Evolutionary conservation across 441 rosid genomes (phyloP), one percentile per base, ranked within the genome.

Genomic region (Croton setiger): DNA sequence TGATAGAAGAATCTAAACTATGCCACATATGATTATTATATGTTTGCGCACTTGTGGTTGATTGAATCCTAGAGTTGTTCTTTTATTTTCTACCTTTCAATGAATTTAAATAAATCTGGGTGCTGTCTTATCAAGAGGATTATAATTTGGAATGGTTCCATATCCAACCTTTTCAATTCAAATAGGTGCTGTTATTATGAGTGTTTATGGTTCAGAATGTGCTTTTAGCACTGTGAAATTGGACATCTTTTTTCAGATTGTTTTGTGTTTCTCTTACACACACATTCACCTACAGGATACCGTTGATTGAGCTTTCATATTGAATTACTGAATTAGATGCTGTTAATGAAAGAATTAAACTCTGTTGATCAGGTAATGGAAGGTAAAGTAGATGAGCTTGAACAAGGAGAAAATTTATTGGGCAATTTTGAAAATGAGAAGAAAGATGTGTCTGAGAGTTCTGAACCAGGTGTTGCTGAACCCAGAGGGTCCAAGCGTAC

Each of bases 401-500:
- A 75, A 73, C 67, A 64, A 72, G 79, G 66, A 54, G 81, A 81
- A 66, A 49, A 70, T 70, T 14, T 69, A 45, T 63, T 47, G 43
- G 68, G 74, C 45, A 66, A 63, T 53, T 62, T 71, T 60, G 75
- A 78, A 68, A 67, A 53, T 74, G 64, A 35, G 66, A 80, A 76
- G 79, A 76, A 60, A 75, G 82, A 82, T 76, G 37, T 67, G 66
- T 68, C 60, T 54, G 80, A 83, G 62, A 53, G 66, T 54, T 80
- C 75, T 56, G 84, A 83, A 59, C 67, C 74, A 74, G 83, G 76
- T 69, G 65, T 49, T 49, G 63, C 45, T 64, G 83, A 81, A 74
- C 48, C 72, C 43, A 71, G 67, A 67, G 74, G 76, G 54, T 75
- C 72, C 33, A 85, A 86, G 85, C 86, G 83, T 71, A 71, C 73